Conservation (phyloP, 2,329 filamentous ascomycete genomes). For the Penicillium sp. region DNA sequence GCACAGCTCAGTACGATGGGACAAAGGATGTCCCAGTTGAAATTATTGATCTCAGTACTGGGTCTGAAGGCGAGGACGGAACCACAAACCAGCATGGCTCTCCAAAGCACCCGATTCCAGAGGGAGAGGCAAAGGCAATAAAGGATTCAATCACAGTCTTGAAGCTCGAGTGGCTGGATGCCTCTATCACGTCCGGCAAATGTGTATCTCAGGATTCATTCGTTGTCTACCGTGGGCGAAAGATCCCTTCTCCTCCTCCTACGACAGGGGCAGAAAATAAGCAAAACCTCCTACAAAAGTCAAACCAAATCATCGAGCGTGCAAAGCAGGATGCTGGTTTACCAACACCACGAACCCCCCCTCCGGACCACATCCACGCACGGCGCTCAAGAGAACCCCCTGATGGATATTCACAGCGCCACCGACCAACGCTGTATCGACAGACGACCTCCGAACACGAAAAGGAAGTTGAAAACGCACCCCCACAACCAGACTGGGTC, state of each 20-base stretch:
- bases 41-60: slow-evolving; percentile 29
- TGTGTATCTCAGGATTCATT: slow-evolving; percentile 49
- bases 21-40: slow-evolving; percentile 4
- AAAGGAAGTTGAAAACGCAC: slow-evolving; percentile 61
- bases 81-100: slow-evolving; percentile 11
- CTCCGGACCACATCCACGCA: slow-evolving; percentile 11
- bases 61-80: slow-evolving; percentile 29
- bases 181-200: slow-evolving; percentile 43
- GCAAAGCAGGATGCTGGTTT: slow-evolving; percentile 49
- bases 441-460: slow-evolving; percentile 80
- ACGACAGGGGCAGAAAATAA: neutral
- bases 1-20: neutral
- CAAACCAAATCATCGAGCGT: slow-evolving; percentile 49
- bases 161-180: slow-evolving; percentile 53
- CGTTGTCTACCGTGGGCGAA: slow-evolving; percentile 51
- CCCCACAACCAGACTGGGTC: slow-evolving; percentile 68
- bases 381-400: slow-evolving; percentile 23
- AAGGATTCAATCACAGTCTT: slow-evolving; percentile 48
- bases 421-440: slow-evolving; percentile 53
- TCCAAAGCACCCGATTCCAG: slow-evolving; percentile 6
- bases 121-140: neutral
- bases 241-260: slow-evolving; percentile 32
- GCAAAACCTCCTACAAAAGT: neutral
- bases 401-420: slow-evolving; percentile 20
- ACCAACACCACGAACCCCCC: slow-evolving; percentile 2